Conservation (phyloP, 441 rosid species). For the Pelargonium cotyledonis region DNA sequence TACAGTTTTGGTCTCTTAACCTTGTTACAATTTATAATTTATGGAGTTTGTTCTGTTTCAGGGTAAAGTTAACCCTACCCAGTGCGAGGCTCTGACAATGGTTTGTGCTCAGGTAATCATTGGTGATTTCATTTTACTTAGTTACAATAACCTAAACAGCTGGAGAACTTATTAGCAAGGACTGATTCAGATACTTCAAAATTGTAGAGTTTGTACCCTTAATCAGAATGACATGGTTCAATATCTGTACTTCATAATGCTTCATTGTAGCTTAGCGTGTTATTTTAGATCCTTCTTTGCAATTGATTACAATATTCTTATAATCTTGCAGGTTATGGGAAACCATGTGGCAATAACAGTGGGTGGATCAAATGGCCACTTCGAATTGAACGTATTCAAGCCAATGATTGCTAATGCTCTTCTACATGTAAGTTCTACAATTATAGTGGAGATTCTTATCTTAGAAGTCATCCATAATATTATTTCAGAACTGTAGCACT, state of each 20-base stretch:
- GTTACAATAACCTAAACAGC: constrained; percentile 12
- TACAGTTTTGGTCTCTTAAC: not conserved
- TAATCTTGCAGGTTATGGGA: constrained; percentile 75
- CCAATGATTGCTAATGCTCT: constrained; percentile 91
- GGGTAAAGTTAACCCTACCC: constrained; percentile 99
- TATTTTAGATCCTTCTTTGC: constrained; percentile 1
- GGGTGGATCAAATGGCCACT: constrained; percentile 96
- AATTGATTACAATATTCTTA: not conserved
- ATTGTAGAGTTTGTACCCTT: not conserved
- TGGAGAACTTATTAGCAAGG: constrained; percentile 1
- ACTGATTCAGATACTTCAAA: not conserved
- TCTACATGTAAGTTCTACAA: constrained; percentile 53
- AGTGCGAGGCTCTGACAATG: constrained; percentile 96
- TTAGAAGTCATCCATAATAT: not conserved
- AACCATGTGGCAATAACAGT: constrained; percentile 85
- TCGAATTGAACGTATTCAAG: constrained; percentile 90
- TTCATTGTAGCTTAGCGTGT: not conserved
- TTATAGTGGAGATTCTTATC: not conserved
- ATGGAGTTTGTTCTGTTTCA: constrained; percentile 29
- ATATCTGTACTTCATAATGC: not conserved
- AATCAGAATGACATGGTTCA: not conserved
- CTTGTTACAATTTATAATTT: constrained; percentile 5
- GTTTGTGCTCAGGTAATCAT: constrained; percentile 84
- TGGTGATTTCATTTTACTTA: constrained; percentile 12
- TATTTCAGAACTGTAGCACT: too few species aligned